phyloP scores from a whole-genome alignment of 805 yeast genomes.

The Kuraishia ogatae region DNA sequence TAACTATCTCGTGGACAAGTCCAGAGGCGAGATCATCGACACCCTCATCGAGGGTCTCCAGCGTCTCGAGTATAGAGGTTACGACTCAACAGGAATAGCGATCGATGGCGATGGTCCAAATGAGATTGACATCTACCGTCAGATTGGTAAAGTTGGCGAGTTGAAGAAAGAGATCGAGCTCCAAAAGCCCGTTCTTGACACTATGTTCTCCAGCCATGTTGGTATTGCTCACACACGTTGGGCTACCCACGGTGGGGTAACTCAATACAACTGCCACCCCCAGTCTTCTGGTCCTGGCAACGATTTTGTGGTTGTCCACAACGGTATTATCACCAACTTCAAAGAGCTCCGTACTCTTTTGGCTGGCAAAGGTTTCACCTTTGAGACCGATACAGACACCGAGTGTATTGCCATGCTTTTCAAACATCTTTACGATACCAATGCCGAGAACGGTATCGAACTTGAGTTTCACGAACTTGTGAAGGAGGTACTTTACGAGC shows the following conservation, averaged over 20 bases:
- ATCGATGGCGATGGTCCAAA: constrained; percentile 67
- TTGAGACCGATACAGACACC: constrained; percentile 93
- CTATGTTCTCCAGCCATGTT: constrained; percentile 72
- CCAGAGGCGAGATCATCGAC: constrained; percentile 87
- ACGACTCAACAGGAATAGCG: constrained; percentile 95
- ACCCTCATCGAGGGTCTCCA: constrained; percentile 78
- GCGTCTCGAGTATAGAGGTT: constrained; percentile 94
- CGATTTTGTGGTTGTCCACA: constrained; percentile 91
- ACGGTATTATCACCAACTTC: constrained; percentile 96
- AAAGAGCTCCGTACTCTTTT: constrained; percentile 83
- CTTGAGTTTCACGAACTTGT: constrained; percentile 88
- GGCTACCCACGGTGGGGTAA: constrained; percentile 99
- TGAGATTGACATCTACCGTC: constrained; percentile 66
- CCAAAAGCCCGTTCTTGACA: constrained; percentile 45
- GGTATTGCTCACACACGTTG: constrained; percentile 99
- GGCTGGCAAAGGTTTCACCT: constrained; percentile 66
- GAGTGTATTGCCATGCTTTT: constrained; percentile 95
- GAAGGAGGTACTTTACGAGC: constrained; percentile 83
- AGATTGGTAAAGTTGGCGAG: constrained; percentile 85
- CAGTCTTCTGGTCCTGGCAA: constrained; percentile 78
- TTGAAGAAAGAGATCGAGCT: constrained; percentile 57
- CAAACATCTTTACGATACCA: constrained; percentile 81
- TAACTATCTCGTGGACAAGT: constrained; percentile 85
- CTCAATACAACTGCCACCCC: constrained; percentile 85
- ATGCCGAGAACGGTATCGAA: constrained; percentile 61